These are phyloP conservation scores for Boletus sp. DNA, from an alignment of 768 basidiomycete species.

Conservation along the genomic window DNA sequence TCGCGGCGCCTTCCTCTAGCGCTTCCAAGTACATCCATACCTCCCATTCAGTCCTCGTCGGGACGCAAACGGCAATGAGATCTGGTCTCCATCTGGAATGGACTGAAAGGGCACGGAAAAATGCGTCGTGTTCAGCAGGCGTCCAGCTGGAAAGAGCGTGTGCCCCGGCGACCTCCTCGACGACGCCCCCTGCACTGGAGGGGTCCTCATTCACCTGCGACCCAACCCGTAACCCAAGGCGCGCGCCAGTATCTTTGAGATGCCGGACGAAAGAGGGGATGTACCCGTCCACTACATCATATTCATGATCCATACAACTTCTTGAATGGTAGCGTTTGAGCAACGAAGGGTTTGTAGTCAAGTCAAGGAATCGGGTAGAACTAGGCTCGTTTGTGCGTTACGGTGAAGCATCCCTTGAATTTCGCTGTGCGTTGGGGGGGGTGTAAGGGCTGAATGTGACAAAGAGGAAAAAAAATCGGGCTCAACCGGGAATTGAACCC, in stretches of 20 bases:
- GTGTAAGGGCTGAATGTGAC: neutral
- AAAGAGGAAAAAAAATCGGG: conserved; percentile 14
- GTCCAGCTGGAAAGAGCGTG: conserved; percentile 47
- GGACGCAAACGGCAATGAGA: conserved; percentile 65
- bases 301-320: conserved; percentile 11
- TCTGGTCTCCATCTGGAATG: conserved; percentile 75
- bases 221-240: conserved; percentile 10
- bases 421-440: neutral
- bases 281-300: conserved; percentile 21
- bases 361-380: neutral
- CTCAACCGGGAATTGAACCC: conserved; percentile 36
- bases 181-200: neutral
- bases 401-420: conserved; percentile 15
- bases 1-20: conserved; percentile 35
- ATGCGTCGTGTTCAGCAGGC: conserved; percentile 58
- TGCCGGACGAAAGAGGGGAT: conserved; percentile 26
- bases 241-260: conserved; percentile 23
- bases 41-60: conserved; percentile 62
- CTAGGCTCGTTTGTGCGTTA: neutral
- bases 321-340: neutral
- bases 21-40: conserved; percentile 64
- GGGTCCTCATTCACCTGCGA: neutral
- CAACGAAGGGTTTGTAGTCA: neutral
- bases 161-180: neutral
- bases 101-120: conserved; percentile 66